A percentile compares a stretch with the other conserved stretches of the same genome.
Evolutionary conservation across 1,139 yeast genomes (phyloP).

Genomic region (Meyerozyma sp.): DNA sequence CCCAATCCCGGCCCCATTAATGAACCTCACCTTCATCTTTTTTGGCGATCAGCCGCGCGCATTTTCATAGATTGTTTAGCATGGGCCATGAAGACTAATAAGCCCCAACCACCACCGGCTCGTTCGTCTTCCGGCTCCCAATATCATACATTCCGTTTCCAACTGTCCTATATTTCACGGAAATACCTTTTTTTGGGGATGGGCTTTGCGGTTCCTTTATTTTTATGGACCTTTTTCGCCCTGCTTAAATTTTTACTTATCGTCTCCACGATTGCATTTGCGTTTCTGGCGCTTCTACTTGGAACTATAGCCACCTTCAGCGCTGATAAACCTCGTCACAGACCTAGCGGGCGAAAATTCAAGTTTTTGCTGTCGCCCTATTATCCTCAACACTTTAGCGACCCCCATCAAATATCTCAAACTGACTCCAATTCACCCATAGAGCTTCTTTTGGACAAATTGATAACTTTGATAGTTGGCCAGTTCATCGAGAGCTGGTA

Average conservation of each 20-base stretch:
- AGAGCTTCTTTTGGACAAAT: constrained; percentile 28
- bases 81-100: not conserved
- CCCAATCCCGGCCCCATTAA: too few relatives aligned
- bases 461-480: constrained; percentile 47
- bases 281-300: not conserved
- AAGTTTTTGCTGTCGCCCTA: not conserved
- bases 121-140: not conserved
- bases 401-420: not conserved
- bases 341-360: not conserved
- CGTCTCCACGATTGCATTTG: not conserved
- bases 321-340: not conserved
- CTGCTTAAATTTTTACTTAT: not conserved
- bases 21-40: not conserved
- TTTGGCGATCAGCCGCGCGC: not conserved
- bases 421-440: not conserved
- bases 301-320: not conserved
- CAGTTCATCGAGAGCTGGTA: constrained; percentile 72
- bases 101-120: not conserved
- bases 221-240: not conserved
- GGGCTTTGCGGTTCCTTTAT: not conserved
- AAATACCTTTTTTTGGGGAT: not conserved
- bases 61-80: not conserved
- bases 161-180: not conserved
- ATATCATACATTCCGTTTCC: not conserved
- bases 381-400: not conserved